These are phyloP conservation scores for Rhynchospora breviuscula DNA, from an alignment of 176 grass and related monocot genomes.

Conservation along the genomic window DNA sequence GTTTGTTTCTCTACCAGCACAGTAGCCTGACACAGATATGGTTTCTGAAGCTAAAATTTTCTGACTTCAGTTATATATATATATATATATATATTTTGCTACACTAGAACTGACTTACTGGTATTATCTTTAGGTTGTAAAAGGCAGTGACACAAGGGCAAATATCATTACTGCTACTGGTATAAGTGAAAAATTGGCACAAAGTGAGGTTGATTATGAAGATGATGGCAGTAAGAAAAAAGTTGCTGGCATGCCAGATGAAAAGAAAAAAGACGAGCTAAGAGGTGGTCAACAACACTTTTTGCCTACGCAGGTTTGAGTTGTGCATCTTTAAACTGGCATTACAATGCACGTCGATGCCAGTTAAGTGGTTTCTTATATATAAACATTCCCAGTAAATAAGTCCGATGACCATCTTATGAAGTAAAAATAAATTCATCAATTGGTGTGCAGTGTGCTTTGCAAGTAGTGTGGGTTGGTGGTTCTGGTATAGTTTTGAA, in stretches of 20 bases:
- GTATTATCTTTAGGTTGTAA: slow-evolving; percentile 42
- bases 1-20: slow-evolving; percentile 6
- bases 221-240: slow-evolving; percentile 17
- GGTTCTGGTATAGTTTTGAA: neutral
- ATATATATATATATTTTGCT: slow-evolving; percentile 4
- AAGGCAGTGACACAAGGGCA: slow-evolving; percentile 35
- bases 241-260: slow-evolving; percentile 30
- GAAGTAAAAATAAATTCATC: neutral
- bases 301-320: slow-evolving; percentile 54
- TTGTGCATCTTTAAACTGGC: neutral
- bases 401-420: neutral
- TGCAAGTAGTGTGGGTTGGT: neutral
- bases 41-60: slow-evolving; percentile 16
- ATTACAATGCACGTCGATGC: no score
- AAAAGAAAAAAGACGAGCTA: slow-evolving; percentile 44
- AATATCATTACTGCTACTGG: slow-evolving; percentile 41
- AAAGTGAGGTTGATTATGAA: slow-evolving; percentile 35
- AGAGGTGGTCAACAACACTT: slow-evolving; percentile 53
- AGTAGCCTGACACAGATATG: neutral
- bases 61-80: slow-evolving; percentile 18
- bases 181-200: slow-evolving; percentile 32
- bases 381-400: neutral
- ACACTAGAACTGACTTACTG: slow-evolving; percentile 8
- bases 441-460: neutral
- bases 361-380: neutral